Evolutionary conservation across 495 filamentous ascomycete species (phyloP).

Genomic region (Amniculicola lignicola): DNA sequence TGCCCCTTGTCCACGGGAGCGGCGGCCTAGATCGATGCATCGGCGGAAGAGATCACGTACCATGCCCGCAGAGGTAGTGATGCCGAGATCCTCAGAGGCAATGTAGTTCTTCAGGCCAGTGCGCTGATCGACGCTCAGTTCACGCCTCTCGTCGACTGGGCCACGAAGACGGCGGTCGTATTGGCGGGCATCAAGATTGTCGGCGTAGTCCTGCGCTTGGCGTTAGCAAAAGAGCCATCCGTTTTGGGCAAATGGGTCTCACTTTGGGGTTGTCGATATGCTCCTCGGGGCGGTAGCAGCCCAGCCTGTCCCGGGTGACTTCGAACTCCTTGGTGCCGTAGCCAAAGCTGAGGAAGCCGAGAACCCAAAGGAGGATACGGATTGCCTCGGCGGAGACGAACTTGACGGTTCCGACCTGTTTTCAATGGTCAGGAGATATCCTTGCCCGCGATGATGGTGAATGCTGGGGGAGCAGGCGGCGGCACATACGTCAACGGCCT

Average conservation of each 20-base stretch:
- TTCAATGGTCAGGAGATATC: not conserved
- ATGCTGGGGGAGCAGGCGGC: not conserved
- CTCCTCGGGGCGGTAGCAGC: constrained; percentile 63
- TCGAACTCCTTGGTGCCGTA: constrained; percentile 92
- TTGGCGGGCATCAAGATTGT: constrained; percentile 78
- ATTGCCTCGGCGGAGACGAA: constrained; percentile 85
- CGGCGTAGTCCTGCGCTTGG: constrained; percentile 60
- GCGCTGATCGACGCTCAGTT: constrained; percentile 68
- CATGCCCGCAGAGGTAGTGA: constrained; percentile 72
- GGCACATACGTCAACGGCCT: constrained; percentile 64
- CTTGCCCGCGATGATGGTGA: not conserved
- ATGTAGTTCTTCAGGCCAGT: constrained; percentile 86
- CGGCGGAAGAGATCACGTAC: constrained; percentile 68
- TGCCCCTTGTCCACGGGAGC: constrained; percentile 60
- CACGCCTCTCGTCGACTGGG: constrained; percentile 72
- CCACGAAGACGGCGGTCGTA: constrained; percentile 77
- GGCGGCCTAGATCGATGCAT: constrained; percentile 70
- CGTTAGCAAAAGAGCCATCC: not conserved
- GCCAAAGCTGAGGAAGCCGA: constrained; percentile 66
- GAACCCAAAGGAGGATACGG: constrained; percentile 70
- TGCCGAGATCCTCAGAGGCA: constrained; percentile 69
- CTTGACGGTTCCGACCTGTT: constrained; percentile 71
- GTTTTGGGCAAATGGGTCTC: not conserved
- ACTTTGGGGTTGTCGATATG: constrained; percentile 72
- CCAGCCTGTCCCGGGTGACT: constrained; percentile 79